Evolutionary conservation across 2,329 filamentous ascomycete species (phyloP), one percentile per base, ranked within the genome.

Genomic region (Calonectria pseudoturangicola): DNA sequence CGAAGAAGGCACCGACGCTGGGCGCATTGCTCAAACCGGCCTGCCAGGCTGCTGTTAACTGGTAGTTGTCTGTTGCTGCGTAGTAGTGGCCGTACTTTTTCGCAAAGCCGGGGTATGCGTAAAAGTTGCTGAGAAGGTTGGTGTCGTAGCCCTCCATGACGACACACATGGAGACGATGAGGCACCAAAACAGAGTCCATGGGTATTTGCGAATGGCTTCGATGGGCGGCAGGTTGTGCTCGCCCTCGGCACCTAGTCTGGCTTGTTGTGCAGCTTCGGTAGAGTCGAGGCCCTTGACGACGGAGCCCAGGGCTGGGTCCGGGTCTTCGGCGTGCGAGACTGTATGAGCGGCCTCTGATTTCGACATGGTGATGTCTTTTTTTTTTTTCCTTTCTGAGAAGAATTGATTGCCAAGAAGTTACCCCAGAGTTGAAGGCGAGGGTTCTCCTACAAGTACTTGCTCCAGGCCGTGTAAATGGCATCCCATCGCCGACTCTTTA

Each of bases 1-100:
- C 89, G 3, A 90, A 68, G 25, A 91, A 87, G 16, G 85, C 83
- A 4, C 89, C 89, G 10, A 87, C 84, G 18, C 83, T 80, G 0
- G 85, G 81, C 1, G 83, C 87, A 36, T 87, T 87, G 30, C 82
- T 81, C 0, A 91, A 79, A 0, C 84, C 87, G 3, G 87, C 84
- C 76, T 90, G 88, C 89, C 89, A 91, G 0, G 84, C 75, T 0
- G 87, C 85, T 0, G 85, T 82, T 30, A 91, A 81, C 73, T 89
- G 81, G 64, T 83, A 82, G 36, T 76, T 72, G 3, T 74, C 72
- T 2, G 70, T 78, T 18, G 64, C 73, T 12, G 75, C 80, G 56
- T 80, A 77, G 62, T 78, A 82, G 43, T 78, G 75, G 2, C 82
- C 82, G 33, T 83, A 84, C 16, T 76, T 80, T n/a, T 74, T 74